These are phyloP conservation scores for Cystobasidium tubakii DNA, from an alignment of 768 basidiomycete species.

Conservation along the genomic window DNA sequence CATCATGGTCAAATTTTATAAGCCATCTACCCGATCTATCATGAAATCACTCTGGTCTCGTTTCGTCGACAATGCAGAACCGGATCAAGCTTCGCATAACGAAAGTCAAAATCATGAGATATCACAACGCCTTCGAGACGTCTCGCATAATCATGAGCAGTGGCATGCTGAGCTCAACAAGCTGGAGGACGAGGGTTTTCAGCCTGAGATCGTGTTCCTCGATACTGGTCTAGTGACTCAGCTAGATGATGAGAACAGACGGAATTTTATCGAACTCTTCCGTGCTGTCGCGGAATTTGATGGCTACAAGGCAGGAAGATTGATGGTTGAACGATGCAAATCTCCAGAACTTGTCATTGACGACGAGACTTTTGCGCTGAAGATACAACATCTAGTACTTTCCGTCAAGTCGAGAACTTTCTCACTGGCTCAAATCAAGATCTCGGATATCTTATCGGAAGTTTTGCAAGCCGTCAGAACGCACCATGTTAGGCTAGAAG, in stretches of 20 bases:
- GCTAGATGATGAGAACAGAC: conserved; percentile 70
- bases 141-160: conserved; percentile 55
- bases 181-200: conserved; percentile 66
- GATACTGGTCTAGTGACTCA: conserved; percentile 92
- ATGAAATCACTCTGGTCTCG: conserved; percentile 51
- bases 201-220: conserved; percentile 90
- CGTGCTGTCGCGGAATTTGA: conserved; percentile 93
- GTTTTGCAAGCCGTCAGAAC: conserved; percentile 76
- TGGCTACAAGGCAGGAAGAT: conserved; percentile 85
- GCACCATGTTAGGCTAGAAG: conserved; percentile 98
- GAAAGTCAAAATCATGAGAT: conserved; percentile 52
- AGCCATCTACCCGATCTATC: conserved; percentile 63
- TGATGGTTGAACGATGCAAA: conserved; percentile 93
- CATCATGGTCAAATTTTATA: conserved; percentile 94
- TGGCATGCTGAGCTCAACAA: conserved; percentile 67
- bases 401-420: conserved; percentile 94
- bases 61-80: conserved; percentile 53
- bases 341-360: conserved; percentile 84
- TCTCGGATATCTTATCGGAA: conserved; percentile 83
- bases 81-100: conserved; percentile 43
- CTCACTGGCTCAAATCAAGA: conserved; percentile 91
- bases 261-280: conserved; percentile 94
- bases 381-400: conserved; percentile 93
- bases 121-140: conserved; percentile 62
- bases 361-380: conserved; percentile 88